phyloP scores from a whole-genome alignment of 805 yeast species.

The Hanseniaspora meyeri region DNA sequence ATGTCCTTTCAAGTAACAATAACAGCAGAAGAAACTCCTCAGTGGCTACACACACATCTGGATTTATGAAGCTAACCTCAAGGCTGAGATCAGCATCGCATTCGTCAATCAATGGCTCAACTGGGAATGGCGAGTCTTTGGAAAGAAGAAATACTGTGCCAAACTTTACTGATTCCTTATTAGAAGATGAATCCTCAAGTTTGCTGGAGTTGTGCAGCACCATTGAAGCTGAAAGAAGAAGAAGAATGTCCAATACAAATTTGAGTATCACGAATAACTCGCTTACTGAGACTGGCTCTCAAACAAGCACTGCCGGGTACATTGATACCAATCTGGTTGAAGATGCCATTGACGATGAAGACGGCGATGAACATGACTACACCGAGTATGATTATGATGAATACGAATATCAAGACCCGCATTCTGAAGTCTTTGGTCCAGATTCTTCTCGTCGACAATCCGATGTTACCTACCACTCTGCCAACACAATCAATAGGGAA shows the following conservation, averaged over 20 bases:
- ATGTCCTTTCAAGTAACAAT: too few species aligned
- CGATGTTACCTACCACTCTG: background rate
- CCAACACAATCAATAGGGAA: background rate
- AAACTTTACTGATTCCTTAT: background rate
- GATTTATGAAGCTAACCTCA: conserved; percentile 5
- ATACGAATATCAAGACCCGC: background rate
- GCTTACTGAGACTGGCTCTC: background rate
- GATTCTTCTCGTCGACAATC: background rate
- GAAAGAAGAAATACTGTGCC: conserved; percentile 9
- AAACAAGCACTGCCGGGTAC: background rate
- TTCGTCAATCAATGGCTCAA: background rate
- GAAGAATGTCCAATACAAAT: conserved; percentile 8
- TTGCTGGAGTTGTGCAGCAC: conserved; percentile 5
- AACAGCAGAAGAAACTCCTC: background rate
- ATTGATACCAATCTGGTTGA: conserved; percentile 12
- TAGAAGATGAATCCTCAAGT: conserved; percentile 8
- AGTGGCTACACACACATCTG: background rate
- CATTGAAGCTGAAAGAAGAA: conserved; percentile 12
- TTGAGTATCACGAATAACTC: background rate
- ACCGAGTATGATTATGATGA: background rate
- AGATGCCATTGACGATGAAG: conserved; percentile 14
- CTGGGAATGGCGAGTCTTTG: background rate
- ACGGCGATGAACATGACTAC: conserved; percentile 13
- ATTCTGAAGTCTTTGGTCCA: background rate
- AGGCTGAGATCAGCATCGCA: conserved; percentile 7